phyloP scores from a whole-genome alignment of 2,329 filamentous ascomycete genomes.

The Daldinia sp. region DNA sequence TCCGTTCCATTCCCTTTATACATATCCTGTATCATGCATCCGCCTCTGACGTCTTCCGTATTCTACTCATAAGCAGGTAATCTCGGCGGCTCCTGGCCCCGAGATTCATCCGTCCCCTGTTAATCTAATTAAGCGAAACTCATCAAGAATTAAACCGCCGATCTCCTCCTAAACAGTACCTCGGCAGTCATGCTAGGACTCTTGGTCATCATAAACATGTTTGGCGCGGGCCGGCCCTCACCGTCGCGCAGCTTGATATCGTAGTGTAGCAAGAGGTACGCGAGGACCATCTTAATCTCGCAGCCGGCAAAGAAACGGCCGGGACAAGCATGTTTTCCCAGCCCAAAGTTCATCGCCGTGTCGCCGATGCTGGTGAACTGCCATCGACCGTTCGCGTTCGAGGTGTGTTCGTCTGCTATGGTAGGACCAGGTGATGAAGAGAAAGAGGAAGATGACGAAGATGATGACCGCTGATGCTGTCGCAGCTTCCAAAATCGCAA shows the following conservation, averaged over 20 bases:
- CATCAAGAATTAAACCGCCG: neutral
- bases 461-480: constrained; percentile 22
- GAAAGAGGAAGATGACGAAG: constrained; percentile 25
- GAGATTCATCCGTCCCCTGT: neutral
- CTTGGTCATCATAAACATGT: constrained; percentile 54
- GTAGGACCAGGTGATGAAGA: neutral
- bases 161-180: constrained; percentile 48
- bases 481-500: constrained; percentile 56
- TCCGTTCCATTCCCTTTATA: neutral
- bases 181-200: constrained; percentile 51
- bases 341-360: constrained; percentile 55
- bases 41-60: neutral
- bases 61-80: neutral
- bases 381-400: constrained; percentile 34
- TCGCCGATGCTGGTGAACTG: constrained; percentile 55
- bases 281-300: constrained; percentile 60
- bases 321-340: constrained; percentile 57
- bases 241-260: constrained; percentile 53
- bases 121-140: neutral
- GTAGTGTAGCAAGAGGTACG: constrained; percentile 57
- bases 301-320: constrained; percentile 61
- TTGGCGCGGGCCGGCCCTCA: constrained; percentile 45
- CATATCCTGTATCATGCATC: constrained; percentile 2
- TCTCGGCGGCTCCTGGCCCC: constrained; percentile 34
- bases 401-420: neutral